phyloP scores from a whole-genome alignment of 2,329 filamentous ascomycete species.

The Epicoccum nigrum region DNA sequence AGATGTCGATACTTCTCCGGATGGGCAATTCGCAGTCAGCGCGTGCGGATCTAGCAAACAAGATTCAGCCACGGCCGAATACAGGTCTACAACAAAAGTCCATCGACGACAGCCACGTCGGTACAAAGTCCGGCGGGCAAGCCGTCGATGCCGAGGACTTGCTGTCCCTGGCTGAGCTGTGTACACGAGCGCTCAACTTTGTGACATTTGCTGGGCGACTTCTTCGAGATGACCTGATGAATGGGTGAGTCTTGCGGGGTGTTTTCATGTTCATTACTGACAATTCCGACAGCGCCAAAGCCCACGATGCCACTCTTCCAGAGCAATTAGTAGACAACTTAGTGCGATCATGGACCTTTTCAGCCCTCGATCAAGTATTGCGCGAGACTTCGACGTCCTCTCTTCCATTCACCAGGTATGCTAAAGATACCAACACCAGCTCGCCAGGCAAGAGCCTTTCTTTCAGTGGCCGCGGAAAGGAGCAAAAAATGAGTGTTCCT shows the following conservation, averaged over 20 bases:
- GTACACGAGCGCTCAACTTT: constrained; percentile 80
- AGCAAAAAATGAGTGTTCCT: constrained; percentile 67
- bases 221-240: constrained; percentile 76
- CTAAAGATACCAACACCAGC: constrained; percentile 31
- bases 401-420: constrained; percentile 63
- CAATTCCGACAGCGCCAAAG: constrained; percentile 35
- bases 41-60: constrained; percentile 50
- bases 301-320: constrained; percentile 38
- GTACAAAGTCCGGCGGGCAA: constrained; percentile 29
- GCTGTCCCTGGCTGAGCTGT: constrained; percentile 82
- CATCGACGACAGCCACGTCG: constrained; percentile 40
- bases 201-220: constrained; percentile 80
- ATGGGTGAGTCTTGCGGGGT: constrained; percentile 55
- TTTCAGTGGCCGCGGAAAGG: constrained; percentile 56
- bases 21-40: constrained; percentile 69
- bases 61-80: constrained; percentile 39
- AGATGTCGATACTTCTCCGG: constrained; percentile 80
- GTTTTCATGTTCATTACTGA: constrained; percentile 20
- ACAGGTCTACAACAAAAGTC: constrained; percentile 35
- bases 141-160: constrained; percentile 73
- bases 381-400: constrained; percentile 74
- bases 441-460: constrained; percentile 57
- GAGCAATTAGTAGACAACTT: constrained; percentile 71
- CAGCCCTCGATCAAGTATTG: constrained; percentile 76
- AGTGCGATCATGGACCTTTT: constrained; percentile 78